Evolutionary conservation across 1,284 basidiomycete genomes (phyloP).

Genomic region (Ustilago bromivora): DNA sequence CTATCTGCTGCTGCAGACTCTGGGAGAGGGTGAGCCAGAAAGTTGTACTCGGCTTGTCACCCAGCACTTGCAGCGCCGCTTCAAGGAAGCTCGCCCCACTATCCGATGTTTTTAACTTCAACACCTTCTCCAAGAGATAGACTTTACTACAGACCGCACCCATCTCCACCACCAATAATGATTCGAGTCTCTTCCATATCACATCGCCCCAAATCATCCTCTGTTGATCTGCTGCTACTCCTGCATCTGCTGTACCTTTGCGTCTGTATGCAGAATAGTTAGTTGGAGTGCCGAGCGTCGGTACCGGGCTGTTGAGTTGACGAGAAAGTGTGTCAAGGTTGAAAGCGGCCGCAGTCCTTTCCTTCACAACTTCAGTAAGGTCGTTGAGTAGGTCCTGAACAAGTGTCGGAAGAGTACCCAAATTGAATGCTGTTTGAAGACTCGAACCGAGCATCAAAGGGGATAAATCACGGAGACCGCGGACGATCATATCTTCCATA

Average conservation of each 20-base stretch:
- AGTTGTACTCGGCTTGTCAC: slow-evolving; percentile 86
- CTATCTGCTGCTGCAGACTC: slow-evolving; percentile 75
- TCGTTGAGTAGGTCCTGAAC: slow-evolving; percentile 84
- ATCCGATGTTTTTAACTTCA: slow-evolving; percentile 79
- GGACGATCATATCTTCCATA: slow-evolving; percentile 65
- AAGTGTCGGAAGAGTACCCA: slow-evolving; percentile 83
- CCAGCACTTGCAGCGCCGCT: slow-evolving; percentile 77
- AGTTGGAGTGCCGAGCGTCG: slow-evolving; percentile 12
- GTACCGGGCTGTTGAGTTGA: slow-evolving; percentile 74
- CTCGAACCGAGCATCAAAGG: slow-evolving; percentile 82
- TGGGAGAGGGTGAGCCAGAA: slow-evolving; percentile 87
- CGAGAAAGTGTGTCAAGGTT: slow-evolving; percentile 86
- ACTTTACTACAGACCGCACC: slow-evolving; percentile 80
- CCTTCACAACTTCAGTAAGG: slow-evolving; percentile 83
- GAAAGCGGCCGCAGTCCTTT: slow-evolving; percentile 82
- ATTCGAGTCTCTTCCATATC: slow-evolving; percentile 85
- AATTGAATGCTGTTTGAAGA: slow-evolving; percentile 92
- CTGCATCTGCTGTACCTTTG: slow-evolving; percentile 76
- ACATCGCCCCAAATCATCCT: slow-evolving; percentile 77
- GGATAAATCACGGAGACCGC: slow-evolving; percentile 55
- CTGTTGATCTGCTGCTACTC: slow-evolving; percentile 78
- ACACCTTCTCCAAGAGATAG: slow-evolving; percentile 92
- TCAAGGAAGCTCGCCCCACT: slow-evolving; percentile 86
- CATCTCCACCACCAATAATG: slow-evolving; percentile 84
- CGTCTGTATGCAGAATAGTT: slow-evolving; percentile 30